These are phyloP conservation scores for Starmerella bombicola DNA, from an alignment of 805 yeast genomes.

Conservation along the genomic window DNA sequence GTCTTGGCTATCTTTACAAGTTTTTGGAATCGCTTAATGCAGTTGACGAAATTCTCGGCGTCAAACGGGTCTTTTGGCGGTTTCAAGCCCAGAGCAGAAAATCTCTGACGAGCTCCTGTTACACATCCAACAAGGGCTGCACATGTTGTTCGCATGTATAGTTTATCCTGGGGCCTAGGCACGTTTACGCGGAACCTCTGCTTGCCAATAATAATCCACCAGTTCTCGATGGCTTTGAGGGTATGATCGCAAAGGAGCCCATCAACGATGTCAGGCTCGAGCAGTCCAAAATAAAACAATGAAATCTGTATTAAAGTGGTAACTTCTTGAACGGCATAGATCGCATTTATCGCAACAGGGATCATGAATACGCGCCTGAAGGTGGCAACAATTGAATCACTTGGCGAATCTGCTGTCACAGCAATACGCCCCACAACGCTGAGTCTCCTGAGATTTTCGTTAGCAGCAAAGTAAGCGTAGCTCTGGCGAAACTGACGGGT, in stretches of 20 bases:
- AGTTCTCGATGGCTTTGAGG: constrained; percentile 50
- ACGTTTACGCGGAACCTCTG: constrained; percentile 22
- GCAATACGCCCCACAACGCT: constrained; percentile 82
- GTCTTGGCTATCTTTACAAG: constrained; percentile 43
- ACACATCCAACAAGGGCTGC: constrained; percentile 72
- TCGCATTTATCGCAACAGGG: constrained; percentile 36
- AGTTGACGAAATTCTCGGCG: constrained; percentile 50
- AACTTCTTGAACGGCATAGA: constrained; percentile 60
- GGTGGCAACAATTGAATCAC: constrained; percentile 70
- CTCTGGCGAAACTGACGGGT: constrained; percentile 39
- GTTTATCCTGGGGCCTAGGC: constrained; percentile 19
- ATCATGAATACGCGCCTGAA: constrained; percentile 64
- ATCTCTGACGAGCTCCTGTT: constrained; percentile 48
- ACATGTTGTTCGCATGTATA: constrained; percentile 36
- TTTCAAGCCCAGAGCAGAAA: constrained; percentile 44
- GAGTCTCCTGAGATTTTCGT: constrained; percentile 61
- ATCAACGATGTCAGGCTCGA: constrained; percentile 61
- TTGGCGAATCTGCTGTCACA: constrained; percentile 47
- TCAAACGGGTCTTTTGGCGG: constrained; percentile 80
- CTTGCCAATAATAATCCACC: constrained; percentile 73
- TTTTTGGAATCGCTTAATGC: constrained; percentile 69
- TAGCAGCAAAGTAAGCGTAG: constrained; percentile 44
- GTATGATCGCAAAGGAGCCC: constrained; percentile 76
- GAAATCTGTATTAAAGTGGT: constrained; percentile 63
- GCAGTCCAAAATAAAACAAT: constrained; percentile 61